Percentiles rank a stretch among this genome's conserved stretches.
These are phyloP conservation scores for Mycena pura DNA, from an alignment of 768 basidiomycete genomes.

Conservation along the genomic window DNA sequence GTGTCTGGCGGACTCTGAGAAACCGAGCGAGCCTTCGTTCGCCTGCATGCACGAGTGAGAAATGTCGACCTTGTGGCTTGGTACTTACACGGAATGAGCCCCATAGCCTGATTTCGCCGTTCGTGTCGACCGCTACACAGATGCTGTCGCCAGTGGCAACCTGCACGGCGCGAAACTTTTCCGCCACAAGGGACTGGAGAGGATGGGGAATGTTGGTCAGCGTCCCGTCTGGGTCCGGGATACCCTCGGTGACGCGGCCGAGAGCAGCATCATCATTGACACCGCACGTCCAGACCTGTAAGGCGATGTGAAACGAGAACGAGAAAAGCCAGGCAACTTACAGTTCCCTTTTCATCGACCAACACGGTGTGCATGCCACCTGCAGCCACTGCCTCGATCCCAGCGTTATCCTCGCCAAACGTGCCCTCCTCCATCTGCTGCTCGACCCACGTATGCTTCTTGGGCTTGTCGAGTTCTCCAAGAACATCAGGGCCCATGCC, in stretches of 20 bases:
- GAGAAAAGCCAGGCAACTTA: conserved; percentile 49
- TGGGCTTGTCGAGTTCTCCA: conserved; percentile 78
- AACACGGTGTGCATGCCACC: conserved; percentile 92
- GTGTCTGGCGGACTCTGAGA: conserved; percentile 67
- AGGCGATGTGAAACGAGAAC: background rate
- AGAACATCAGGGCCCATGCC: conserved; percentile 83
- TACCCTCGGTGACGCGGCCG: conserved; percentile 72
- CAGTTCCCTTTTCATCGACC: conserved; percentile 88
- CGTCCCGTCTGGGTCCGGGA: conserved; percentile 65
- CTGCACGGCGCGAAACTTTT: conserved; percentile 84
- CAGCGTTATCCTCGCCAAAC: conserved; percentile 75
- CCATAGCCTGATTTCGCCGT: conserved; percentile 89
- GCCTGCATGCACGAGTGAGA: conserved; percentile 48
- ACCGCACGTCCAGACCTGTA: conserved; percentile 85
- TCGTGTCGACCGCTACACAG: conserved; percentile 79
- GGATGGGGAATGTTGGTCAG: conserved; percentile 69
- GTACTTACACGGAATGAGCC: conserved; percentile 81
- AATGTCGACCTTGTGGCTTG: background rate
- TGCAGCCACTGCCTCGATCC: conserved; percentile 80
- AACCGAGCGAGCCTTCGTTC: conserved; percentile 85
- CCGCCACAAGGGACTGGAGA: conserved; percentile 71
- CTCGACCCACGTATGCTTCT: conserved; percentile 78
- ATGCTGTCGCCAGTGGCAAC: conserved; percentile 89
- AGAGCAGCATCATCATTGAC: conserved; percentile 90
- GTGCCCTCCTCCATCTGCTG: conserved; percentile 72